Conservation (phyloP, 192 early-diverging fungal species). For the Podila clonocystis region DNA sequence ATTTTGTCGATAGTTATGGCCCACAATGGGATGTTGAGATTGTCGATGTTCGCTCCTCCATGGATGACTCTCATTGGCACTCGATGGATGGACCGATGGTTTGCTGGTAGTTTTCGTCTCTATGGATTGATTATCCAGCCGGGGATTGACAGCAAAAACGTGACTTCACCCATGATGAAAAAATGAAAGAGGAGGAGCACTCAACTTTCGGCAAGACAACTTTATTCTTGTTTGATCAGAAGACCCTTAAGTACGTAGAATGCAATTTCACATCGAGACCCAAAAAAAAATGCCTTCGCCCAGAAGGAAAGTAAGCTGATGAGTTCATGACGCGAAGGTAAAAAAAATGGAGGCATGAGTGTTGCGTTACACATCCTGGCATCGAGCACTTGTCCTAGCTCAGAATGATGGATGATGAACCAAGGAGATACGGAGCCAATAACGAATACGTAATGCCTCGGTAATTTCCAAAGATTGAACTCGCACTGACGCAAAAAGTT, state of each 20-base stretch:
- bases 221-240: neutral
- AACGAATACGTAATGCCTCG: neutral
- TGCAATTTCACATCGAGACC: too few relatives aligned
- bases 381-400: too few relatives aligned
- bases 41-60: neutral
- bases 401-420: too few relatives aligned
- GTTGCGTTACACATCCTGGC: too few relatives aligned
- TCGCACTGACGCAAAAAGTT: too few relatives aligned
- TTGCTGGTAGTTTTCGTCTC: neutral
- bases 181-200: conserved; percentile 5
- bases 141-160: neutral
- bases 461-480: neutral
- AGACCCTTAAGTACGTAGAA: neutral
- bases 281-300: too few relatives aligned
- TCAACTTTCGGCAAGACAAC: neutral
- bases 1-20: too few relatives aligned
- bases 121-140: neutral
- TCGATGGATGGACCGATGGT: conserved; percentile 6
- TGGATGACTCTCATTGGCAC: neutral
- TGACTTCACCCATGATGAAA: conserved; percentile 7
- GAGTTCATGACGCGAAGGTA: too few relatives aligned
- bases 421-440: too few relatives aligned
- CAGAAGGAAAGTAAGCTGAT: too few relatives aligned
- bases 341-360: too few relatives aligned
- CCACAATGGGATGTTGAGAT: neutral